phyloP scores from a whole-genome alignment of 1,139 yeast species.

The Pichia sp. region DNA sequence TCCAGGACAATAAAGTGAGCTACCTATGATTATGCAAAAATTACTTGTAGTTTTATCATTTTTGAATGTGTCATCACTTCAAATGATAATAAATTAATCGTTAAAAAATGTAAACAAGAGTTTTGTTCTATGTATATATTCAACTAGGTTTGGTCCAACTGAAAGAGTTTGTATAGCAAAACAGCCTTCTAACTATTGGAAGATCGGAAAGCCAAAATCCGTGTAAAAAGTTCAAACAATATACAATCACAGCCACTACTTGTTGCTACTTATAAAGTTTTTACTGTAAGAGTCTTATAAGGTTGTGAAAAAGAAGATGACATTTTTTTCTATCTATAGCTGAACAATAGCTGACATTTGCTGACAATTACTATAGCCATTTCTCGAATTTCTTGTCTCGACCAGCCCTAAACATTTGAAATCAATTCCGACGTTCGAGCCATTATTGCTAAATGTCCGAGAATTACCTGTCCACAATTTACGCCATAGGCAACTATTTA shows the following conservation, averaged over 20 bases:
- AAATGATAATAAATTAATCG: neutral
- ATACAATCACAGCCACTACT: no score
- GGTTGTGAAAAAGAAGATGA: no score
- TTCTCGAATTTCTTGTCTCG: neutral
- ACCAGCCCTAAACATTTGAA: neutral
- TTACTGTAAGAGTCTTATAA: no score
- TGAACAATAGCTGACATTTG: neutral
- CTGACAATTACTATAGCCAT: neutral
- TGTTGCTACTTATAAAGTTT: no score
- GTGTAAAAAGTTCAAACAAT: neutral
- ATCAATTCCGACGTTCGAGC: no score
- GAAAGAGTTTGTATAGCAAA: neutral
- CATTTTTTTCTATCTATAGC: no score
- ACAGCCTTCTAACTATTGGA: neutral
- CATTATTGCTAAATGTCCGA: neutral
- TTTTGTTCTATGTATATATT: neutral
- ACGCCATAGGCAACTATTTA: neutral
- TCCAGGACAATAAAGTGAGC: slow-evolving; percentile 47
- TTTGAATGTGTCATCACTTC: slow-evolving; percentile 13
- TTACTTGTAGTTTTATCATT: slow-evolving; percentile 6
- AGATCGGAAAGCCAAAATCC: neutral
- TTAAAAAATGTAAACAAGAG: slow-evolving; percentile 5
- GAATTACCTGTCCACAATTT: neutral
- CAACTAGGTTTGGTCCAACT: neutral
- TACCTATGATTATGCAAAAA: slow-evolving; percentile 47